A percentile compares a stretch with the other conserved stretches of the same genome.
Conservation (phyloP, 306 rosid species). For the Vicia faba region DNA sequence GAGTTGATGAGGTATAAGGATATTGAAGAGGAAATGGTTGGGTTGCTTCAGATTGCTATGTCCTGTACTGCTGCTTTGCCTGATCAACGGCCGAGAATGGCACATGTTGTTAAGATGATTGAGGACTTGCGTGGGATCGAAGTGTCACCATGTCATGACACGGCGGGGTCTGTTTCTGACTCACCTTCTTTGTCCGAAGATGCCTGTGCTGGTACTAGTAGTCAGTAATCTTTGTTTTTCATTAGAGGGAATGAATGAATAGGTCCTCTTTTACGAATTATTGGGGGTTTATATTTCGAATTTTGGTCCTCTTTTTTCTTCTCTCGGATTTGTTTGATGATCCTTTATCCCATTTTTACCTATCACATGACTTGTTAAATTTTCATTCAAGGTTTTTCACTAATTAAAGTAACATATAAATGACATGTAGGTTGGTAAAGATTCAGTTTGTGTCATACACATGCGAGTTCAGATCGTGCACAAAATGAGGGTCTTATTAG, state of each 20-base stretch:
- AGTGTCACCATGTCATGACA: conserved; percentile 71
- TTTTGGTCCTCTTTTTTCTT: background rate
- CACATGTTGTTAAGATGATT: conserved; percentile 85
- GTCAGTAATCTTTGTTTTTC: conserved; percentile 36
- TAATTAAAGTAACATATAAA: background rate
- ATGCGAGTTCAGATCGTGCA: too few species aligned
- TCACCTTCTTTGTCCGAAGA: conserved; percentile 87
- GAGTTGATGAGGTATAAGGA: conserved; percentile 97
- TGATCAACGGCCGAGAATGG: conserved; percentile 85
- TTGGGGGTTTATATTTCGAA: background rate
- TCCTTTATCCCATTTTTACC: background rate
- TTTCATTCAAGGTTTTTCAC: background rate
- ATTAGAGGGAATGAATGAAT: background rate
- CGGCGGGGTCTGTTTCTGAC: conserved; percentile 68
- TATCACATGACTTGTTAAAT: background rate
- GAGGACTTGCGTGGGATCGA: conserved; percentile 87
- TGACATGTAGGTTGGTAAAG: background rate
- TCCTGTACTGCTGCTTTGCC: conserved; percentile 63
- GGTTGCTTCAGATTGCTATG: conserved; percentile 82
- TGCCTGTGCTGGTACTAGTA: conserved; percentile 53
- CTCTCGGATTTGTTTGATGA: background rate
- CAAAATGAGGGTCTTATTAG: too few species aligned
- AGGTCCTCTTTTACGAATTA: conserved; percentile 14
- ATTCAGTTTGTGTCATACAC: background rate
- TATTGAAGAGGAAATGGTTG: conserved; percentile 98